Base-by-base conservation (phyloP, 495 filamentous ascomycete species). In the Cetradonia linearis region DNA sequence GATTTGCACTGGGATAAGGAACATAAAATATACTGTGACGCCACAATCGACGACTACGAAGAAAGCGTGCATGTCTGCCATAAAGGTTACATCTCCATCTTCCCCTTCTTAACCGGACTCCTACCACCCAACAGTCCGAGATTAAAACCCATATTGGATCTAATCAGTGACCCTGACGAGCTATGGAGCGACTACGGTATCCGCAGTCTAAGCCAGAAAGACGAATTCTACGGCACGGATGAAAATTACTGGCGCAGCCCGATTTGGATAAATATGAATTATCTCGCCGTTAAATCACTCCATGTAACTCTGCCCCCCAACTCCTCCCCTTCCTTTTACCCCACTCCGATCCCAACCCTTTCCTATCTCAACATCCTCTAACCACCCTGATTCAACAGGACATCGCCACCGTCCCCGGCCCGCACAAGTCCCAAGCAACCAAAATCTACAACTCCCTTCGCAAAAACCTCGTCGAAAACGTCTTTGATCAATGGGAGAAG, bases 221-320 rank as follows among this genome's bases (percentile, higher is more conserved):
- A 93, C 62, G 79, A 85, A 68, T 80, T 87, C 64, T 96, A 95
- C 67, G 89, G 83, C 20, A 95, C 89, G 1, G 89, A 77, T 4
- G 93, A 98, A 77, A 96, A 98, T 66, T 98, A 98, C 74, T 98
- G 93, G 93, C 78, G 91, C 56, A 89, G 90, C 58, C 93, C 93
- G 8, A 78, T 98, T 5, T 98, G 93, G 93, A 87, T 98, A 62
- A 96, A 95, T 66, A 94, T 98, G 60, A 98, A 98, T 70, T 97
- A 96, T 67, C 76, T 98, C 58, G 86, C 87, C 42, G 77, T 97
- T 57, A 79, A 81, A 64, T 82, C 87, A 67, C 81, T 98, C n/a
- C 77, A 88, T 56, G 91, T 95, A 80, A 73, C 86, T 80, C n/a
- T 20, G 16, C 31, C 46, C 13, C 25, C 42, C 42, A 2, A 0